Base-by-base conservation (phyloP, 768 basidiomycete genomes). In the Tylopilus vinaceipallidus region DNA sequence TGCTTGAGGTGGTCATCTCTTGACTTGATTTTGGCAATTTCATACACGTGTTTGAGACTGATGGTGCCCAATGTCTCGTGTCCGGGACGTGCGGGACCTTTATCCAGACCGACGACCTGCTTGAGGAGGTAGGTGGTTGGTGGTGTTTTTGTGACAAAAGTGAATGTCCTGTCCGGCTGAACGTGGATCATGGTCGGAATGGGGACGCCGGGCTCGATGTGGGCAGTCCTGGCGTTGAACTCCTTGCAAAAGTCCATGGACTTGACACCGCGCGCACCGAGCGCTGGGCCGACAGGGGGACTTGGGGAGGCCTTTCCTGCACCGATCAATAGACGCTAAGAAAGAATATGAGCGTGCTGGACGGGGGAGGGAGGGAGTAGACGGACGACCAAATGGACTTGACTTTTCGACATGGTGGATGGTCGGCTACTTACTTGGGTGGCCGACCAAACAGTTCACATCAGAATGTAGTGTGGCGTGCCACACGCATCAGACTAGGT, bases 191-290 rank as follows among this genome's bases (percentile, higher is more conserved):
- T 72, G n/a, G 94, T 97, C 10, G 97, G 95, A 33, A 82, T 81
- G 7, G 97, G 95, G 10, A 88, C 81, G 30, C 91, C 91, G 16
- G 86, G 83, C 54, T 84, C 80, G 32, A 95, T 79, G 66, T 91
- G 86, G 27, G 91, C 86, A 17, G 95, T 98, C 56, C 86, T 85
- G n/a, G 95, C 95, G 65, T 99, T 99, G 75, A 98, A 99, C 68
- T 98, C 94, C 70, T 98, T 99, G 78, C 94, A 97, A 66, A 99
- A 99, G 73, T 99, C 97, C 89, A 98, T 98, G 23, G 94, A 93
- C 73, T 97, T 98, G 59, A 99, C 95, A 60, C 97, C 97, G 63
- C 92, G 84, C 56, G 97, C 95, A 74, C 97, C 97, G 45, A 99
- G 82, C 27, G 95, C 95, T 47, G 95, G 95, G 63, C 95, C 95